Base-by-base conservation (phyloP, 2,329 filamentous ascomycete genomes). In the Colletotrichum cuscutae region DNA sequence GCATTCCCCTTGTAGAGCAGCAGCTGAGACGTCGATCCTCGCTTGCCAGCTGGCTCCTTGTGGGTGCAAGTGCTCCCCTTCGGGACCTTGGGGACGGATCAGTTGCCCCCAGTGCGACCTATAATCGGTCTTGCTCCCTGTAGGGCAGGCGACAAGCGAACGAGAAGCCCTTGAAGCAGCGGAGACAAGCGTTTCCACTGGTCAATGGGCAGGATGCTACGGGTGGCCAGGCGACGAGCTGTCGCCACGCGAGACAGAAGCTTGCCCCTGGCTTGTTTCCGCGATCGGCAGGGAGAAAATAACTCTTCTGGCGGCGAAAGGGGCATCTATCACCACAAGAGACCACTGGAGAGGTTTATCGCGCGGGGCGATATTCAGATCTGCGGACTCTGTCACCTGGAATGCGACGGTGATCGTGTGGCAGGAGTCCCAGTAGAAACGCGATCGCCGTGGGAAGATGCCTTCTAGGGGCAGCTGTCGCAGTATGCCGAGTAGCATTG, bases 131-230 rank as follows among this genome's bases (percentile, higher is more conserved):
- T 49, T 22, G 19, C 42, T 49, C 19, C 42, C 42, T 19, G 42
- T 22, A n/a, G 42, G 19, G n/a, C 19, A 49, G 42, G 19, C 19
- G 42, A 49, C 15, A 49, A 49, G 42, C 42, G 7, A 9, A n/a
- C 19, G 8, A 49, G 42, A 49, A 49, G 42, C 42, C 42, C 42
- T n/a, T n/a, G 42, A 42, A 30, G 28, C 61, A 35, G 46, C 13
- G 53, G n/a, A 64, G 53, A 54, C 46, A 54, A 63, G 49, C 49
- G 37, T 63, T 53, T 57, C 37, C 19, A 72, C 65, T 72, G 66
- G 59, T 46, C 53, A 53, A 46, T 60, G 54, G 59, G 42, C 22
- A n/a, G 28, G 37, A 53, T 28, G 65, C 19, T 30, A 53, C 22
- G 12, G 24, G 52, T 53, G 28, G 65, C 22, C 52, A 58, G 60